phyloP scores from a whole-genome alignment of 2,329 filamentous ascomycete genomes.

The Onygenales sp. region DNA sequence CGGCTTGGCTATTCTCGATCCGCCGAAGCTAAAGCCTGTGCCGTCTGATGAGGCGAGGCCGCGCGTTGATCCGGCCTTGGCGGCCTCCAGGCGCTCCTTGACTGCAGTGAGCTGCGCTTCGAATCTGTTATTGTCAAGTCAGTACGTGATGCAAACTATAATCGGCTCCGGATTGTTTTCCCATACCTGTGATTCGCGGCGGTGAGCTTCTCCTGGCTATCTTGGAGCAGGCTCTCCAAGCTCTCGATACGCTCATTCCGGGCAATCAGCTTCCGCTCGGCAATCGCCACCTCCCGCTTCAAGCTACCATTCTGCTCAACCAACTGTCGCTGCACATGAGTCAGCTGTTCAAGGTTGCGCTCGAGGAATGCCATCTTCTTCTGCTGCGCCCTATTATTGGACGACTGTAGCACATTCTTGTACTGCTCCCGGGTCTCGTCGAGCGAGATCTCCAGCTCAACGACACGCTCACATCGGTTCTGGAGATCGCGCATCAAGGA shows the following conservation, averaged over 20 bases:
- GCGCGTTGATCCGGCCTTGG: slow-evolving; percentile 82
- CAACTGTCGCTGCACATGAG: slow-evolving; percentile 91
- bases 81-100: slow-evolving; percentile 93
- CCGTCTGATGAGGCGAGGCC: slow-evolving; percentile 60
- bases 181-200: slow-evolving; percentile 93
- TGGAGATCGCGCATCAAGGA: slow-evolving; percentile 96
- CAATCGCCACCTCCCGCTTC: slow-evolving; percentile 99
- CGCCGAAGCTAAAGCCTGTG: slow-evolving; percentile 62
- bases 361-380: slow-evolving; percentile 99
- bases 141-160: slow-evolving; percentile 4
- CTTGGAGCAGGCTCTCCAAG: slow-evolving; percentile 82
- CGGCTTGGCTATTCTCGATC: slow-evolving; percentile 54
- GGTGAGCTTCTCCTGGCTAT: slow-evolving; percentile 97
- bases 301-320: slow-evolving; percentile 95
- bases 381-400: slow-evolving; percentile 96
- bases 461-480: slow-evolving; percentile 94
- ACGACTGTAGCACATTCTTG: slow-evolving; percentile 92
- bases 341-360: slow-evolving; percentile 94
- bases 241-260: slow-evolving; percentile 95
- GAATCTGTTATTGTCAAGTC: slow-evolving; percentile 53
- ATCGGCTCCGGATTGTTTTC: slow-evolving; percentile 7
- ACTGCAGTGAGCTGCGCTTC: slow-evolving; percentile 93
- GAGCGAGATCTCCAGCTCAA: slow-evolving; percentile 94
- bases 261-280: slow-evolving; percentile 91
- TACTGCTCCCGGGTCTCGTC: slow-evolving; percentile 98